Evolutionary conservation across 2,329 filamentous ascomycete genomes (phyloP).

Genomic region (Stagonosporopsis cucurbitacearum): DNA sequence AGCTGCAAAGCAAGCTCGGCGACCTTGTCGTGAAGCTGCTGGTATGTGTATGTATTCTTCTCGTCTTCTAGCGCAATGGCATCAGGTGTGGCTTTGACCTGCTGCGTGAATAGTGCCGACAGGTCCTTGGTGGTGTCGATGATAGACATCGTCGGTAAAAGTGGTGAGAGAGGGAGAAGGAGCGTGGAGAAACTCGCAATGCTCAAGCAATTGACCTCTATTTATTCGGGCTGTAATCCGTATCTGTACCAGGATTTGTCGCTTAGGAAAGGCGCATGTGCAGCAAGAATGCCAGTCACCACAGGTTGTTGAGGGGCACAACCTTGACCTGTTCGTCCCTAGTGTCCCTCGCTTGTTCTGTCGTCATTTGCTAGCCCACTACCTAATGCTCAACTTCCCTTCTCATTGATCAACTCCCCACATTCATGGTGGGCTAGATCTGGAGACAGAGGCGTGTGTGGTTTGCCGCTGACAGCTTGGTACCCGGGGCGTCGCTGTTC

Average conservation of each 20-base stretch:
- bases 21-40: conserved; percentile 72
- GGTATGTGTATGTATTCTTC: conserved; percentile 70
- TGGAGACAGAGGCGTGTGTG: conserved; percentile 10
- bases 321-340: conserved; percentile 16
- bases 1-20: conserved; percentile 69
- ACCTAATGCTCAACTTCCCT: conserved; percentile 18
- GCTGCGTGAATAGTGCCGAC: conserved; percentile 71
- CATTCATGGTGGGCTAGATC: conserved; percentile 21
- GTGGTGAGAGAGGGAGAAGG: conserved; percentile 6
- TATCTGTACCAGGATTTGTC: conserved; percentile 22
- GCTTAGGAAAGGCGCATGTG: conserved; percentile 25
- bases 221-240: conserved; percentile 24
- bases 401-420: conserved; percentile 29
- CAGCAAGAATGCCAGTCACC: conserved; percentile 22
- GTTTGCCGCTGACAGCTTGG: conserved; percentile 27
- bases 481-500: conserved; percentile 23
- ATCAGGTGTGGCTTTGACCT: conserved; percentile 72
- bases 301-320: conserved; percentile 14
- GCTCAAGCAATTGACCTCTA: conserved; percentile 27
- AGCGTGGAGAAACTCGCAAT: conserved; percentile 3
- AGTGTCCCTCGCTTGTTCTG: conserved; percentile 19
- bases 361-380: conserved; percentile 20
- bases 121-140: conserved; percentile 77
- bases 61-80: conserved; percentile 76
- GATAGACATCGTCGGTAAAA: conserved; percentile 60